Conservation (phyloP, 345 rosid genomes). For the Eucalyptus camaldulensis region DNA sequence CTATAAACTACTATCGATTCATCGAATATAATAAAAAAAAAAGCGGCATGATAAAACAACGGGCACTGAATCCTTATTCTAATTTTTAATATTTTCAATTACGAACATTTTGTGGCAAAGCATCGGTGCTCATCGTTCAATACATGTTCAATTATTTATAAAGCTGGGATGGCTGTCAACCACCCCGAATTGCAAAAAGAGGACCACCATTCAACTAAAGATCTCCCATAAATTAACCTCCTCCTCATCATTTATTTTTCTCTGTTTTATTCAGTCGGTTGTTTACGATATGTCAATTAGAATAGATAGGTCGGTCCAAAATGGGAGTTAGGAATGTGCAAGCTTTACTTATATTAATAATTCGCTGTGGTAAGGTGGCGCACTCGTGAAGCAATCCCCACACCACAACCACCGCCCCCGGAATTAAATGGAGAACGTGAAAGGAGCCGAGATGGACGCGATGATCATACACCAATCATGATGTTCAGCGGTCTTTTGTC, state of each 20-base stretch:
- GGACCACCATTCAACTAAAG: neutral
- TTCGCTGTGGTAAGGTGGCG: accelerated
- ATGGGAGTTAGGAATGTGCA: neutral
- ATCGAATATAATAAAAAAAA: neutral
- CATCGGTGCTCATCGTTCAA: neutral
- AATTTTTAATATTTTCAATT: accelerated
- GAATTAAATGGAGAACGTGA: neutral
- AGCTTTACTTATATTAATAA: neutral
- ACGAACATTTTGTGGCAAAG: neutral
- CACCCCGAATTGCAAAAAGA: neutral
- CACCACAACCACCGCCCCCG: neutral
- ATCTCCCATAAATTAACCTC: neutral
- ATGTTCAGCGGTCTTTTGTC: neutral
- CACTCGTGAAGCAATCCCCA: neutral
- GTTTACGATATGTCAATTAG: neutral
- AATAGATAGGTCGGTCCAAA: neutral
- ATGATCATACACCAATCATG: neutral
- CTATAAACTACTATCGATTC: neutral
- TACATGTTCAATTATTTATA: neutral
- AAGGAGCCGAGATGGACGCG: accelerated
- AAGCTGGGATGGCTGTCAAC: neutral
- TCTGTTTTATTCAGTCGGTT: neutral
- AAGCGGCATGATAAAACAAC: neutral
- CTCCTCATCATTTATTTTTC: accelerated
- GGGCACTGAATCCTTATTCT: neutral